Base-by-base conservation (phyloP, 2,329 filamentous ascomycete species). In the Hypomyces rosellus region DNA sequence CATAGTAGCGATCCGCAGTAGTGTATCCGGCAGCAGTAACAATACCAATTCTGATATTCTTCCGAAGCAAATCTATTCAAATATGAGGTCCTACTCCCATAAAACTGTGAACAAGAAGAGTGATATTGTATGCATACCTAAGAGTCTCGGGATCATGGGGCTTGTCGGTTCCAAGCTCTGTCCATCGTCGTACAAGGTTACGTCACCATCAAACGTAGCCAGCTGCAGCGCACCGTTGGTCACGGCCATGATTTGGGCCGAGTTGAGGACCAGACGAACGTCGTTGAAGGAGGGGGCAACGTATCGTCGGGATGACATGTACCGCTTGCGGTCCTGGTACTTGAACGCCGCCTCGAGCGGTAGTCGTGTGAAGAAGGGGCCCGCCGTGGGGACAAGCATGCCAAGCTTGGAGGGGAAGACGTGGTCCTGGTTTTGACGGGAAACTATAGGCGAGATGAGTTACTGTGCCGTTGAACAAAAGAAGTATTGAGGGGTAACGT, bases 261-360 rank as follows among this genome's bases (percentile, higher is more conserved):
- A 93, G 71, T 99, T 99, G 59, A 99, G 81, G 46, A 95, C 86
- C 20, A 96, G 77, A 2, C 93, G 84, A 52, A 99, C 84, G 65
- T 99, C 93, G 70, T 99, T 99, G 78, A 99, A 99, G 1, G 89
- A 95, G 0, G 93, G 93, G 1, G 92, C 88, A 2, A 99, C 93
- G 65, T 96, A 97, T 54, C 93, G 85, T 20, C 93, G 80, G 2
- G 86, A 89, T 25, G 89, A 95, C 62, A 99, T 99, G 67, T 85
- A 87, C 6, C 93, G 84, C 56, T 85, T 85, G 52, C 78, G 72
- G 66, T 99, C 93, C 69, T 97, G 93, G 69, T 88, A 92, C 58
- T 85, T 84, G 72, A 97, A 97, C 6, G 92, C 92, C 45, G 90
- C 88, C 63, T 92, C 89, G 8, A 97, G 80, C 2, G 88, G 85